Base-by-base conservation (phyloP, 2,329 filamentous ascomycete species). In the Fusarium pseudocircinatum region DNA sequence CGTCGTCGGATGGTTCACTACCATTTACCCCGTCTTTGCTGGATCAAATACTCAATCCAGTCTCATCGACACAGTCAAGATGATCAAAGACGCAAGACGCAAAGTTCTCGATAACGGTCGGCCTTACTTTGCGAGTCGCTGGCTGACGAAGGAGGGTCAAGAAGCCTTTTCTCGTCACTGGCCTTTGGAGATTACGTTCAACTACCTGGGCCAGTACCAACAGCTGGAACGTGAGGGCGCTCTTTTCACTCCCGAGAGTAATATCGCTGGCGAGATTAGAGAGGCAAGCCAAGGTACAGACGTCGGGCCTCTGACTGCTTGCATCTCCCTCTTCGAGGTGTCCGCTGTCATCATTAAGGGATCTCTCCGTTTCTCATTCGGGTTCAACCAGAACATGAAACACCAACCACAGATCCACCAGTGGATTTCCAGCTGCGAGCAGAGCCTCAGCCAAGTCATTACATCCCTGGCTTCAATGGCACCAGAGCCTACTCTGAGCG, bases 271-370 rank as follows among this genome's bases (percentile, higher is more conserved):
- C 7, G 72, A 74, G 40, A 53, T 74, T 2, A 74, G 43, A 3
- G 60, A 61, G 36, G 73, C 74, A 2, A 70, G 34, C 2, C 49
- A 65, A 7, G 73, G 74, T 2, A 64, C 73, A 28, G 73, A 75
- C 3, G 10, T 76, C 1, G 73, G 73, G 4, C 43, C 64, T 9
- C 3, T 61, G 6, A 63, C 73, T 11, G 43, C 68, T n/a, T 72
- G 73, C 30, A 84, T 87, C n/a, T 83, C 86, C 1, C 73, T 86
- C 2, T 86, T 87, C 28, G 86, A 87, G 68, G 79, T 87, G 24
- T 85, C 83, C 9, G 82, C 85, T 18, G 82, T 83, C 56, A 79
- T 86, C 26, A 81, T 85, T 26, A 81, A 84, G 28, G 85, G 83
- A 26, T 79, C 79, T 43, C 83, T 85, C 4, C 82, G 82, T 28